These are phyloP conservation scores for Polytrichum formosum DNA, from an alignment of 225 moss, liverwort and hornwort species.

Conservation along the genomic window DNA sequence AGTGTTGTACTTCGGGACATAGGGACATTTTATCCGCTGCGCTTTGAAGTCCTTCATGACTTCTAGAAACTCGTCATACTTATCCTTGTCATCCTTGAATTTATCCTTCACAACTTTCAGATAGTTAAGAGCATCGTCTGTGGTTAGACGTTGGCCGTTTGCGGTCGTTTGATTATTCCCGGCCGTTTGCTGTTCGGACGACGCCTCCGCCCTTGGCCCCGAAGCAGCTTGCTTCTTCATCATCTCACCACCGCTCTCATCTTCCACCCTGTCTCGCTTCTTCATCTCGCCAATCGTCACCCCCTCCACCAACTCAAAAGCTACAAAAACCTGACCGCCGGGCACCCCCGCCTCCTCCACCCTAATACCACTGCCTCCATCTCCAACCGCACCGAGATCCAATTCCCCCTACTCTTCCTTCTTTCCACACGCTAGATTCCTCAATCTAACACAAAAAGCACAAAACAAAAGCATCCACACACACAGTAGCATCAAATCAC, in stretches of 20 bases:
- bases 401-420: neutral
- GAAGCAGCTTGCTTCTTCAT: constrained; percentile 35
- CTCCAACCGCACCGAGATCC: neutral
- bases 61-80: constrained; percentile 92
- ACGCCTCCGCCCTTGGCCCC: constrained; percentile 19
- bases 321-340: neutral
- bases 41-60: constrained; percentile 99
- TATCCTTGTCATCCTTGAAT: constrained; percentile 93
- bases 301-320: constrained; percentile 1
- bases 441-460: too few relatives aligned
- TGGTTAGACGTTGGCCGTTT: constrained; percentile 64
- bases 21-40: constrained; percentile 76
- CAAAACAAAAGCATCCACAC: too few relatives aligned
- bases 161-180: constrained; percentile 8
- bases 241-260: constrained; percentile 15
- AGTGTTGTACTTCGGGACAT: too few relatives aligned
- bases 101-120: constrained; percentile 94
- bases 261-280: constrained; percentile 24
- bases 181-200: constrained; percentile 13
- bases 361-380: constrained; percentile 1
- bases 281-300: constrained; percentile 15
- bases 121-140: constrained; percentile 86
- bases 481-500: too few relatives aligned
- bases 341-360: neutral
- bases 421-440: too few relatives aligned